These are phyloP conservation scores for Narthecium ossifragum DNA, from an alignment of 106 monocot species.

Conservation along the genomic window DNA sequence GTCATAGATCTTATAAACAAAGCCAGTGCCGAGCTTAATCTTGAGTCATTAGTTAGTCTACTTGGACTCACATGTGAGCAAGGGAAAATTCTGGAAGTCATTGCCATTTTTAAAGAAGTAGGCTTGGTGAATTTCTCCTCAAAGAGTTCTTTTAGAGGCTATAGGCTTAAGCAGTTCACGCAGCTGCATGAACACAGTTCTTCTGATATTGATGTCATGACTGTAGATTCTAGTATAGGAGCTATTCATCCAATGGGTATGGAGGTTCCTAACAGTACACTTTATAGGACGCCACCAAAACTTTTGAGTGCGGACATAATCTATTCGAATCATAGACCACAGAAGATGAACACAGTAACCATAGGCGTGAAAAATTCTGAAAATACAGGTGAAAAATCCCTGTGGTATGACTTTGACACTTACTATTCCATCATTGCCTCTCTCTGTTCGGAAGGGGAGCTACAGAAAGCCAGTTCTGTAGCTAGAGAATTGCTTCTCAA, in stretches of 20 bases:
- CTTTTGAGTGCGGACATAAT: background rate
- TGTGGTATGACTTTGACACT: slow-evolving; percentile 47
- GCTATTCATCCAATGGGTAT: background rate
- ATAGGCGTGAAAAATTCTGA: slow-evolving; percentile 6
- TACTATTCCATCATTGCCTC: slow-evolving; percentile 63
- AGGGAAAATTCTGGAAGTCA: slow-evolving; percentile 66
- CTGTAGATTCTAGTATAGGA: slow-evolving; percentile 2
- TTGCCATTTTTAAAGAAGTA: slow-evolving; percentile 58
- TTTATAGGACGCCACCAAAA: background rate
- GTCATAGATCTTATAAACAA: slow-evolving; percentile 46
- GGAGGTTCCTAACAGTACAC: slow-evolving; percentile 6
- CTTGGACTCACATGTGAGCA: slow-evolving; percentile 60
- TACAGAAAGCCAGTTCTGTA: slow-evolving; percentile 48
- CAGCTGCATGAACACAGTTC: slow-evolving; percentile 12
- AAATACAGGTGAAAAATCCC: slow-evolving; percentile 19
- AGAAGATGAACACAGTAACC: slow-evolving; percentile 1
- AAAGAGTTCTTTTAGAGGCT: slow-evolving; percentile 15
- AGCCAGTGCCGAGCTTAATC: slow-evolving; percentile 36
- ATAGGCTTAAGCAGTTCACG: slow-evolving; percentile 10
- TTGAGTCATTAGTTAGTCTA: slow-evolving; percentile 43
- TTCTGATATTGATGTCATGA: slow-evolving; percentile 14
- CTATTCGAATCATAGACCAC: slow-evolving; percentile 10
- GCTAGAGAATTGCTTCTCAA: slow-evolving; percentile 39
- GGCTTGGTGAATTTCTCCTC: slow-evolving; percentile 28
- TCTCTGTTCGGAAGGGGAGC: slow-evolving; percentile 73